Base-by-base conservation (phyloP, 2,329 filamentous ascomycete genomes). In the Piedraia hortae region DNA sequence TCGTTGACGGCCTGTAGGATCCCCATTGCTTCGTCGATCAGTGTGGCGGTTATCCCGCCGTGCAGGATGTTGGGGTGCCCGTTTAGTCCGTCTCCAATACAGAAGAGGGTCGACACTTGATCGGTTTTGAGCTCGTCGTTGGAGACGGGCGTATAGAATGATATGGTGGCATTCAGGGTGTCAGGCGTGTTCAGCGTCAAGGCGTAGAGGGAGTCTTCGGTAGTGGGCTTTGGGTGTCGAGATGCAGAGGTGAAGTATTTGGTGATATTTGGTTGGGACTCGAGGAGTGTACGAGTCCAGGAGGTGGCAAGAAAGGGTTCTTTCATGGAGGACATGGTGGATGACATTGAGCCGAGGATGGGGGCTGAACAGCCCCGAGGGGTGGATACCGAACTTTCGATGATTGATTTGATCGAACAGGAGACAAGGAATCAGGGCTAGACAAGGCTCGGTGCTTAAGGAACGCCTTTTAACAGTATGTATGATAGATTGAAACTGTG, bases 1-100 rank as follows among this genome's bases (percentile, higher is more conserved):
- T 29, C 29, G 28, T 58, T 57, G 13, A 51, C 32, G 3, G 44
- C 43, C 6, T 59, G 42, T 10, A 62, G 29, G 4, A 54, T 42
- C 1, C 61, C 59, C 36, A 58, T 53, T 4, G 46, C 41, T 34
- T 69, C 62, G 33, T 69, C 62, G 11, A 69, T 36, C n/a, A 68
- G 35, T 0, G 55, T 51, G 5, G 52, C 51, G 4, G 59, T 49
- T 14, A 67, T 50, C 1, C 62, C 63, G 10, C 63, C 62, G 35
- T 69, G 63, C 6, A 49, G 43, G 4, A 59, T 45, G 3, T 46
- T 38, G 2, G 54, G 42, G 31, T 55, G 54, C 2, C 62, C 62
- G 29, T 60, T 58, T 24, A 67, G 31, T 10, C 51, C 53, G 6
- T 44, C 33, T 2, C 56, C 61, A 1, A 67, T 13, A n/a, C 44